phyloP scores from a whole-genome alignment of 192 early-diverging fungal genomes.

The Backusella luteola region DNA sequence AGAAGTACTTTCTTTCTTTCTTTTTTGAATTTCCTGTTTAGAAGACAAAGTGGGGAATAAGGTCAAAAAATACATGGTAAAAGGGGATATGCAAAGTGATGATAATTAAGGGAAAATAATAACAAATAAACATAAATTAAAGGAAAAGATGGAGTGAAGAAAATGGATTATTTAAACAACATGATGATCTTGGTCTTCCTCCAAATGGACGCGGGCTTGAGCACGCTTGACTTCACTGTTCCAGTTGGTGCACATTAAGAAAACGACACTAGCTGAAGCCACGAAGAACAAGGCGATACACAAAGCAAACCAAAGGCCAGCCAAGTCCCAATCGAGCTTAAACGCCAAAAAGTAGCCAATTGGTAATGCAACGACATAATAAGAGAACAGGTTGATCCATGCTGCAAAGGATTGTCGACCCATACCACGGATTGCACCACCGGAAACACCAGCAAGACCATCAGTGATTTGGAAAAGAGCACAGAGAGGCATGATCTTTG shows the following conservation, averaged over 20 bases:
- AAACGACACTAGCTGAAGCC: conserved; percentile 8
- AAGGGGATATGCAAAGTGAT: neutral
- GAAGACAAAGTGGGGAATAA: neutral
- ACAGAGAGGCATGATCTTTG: conserved; percentile 73
- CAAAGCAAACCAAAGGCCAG: conserved; percentile 63
- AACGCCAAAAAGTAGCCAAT: conserved; percentile 60
- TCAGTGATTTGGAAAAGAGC: conserved; percentile 79
- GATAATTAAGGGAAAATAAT: neutral
- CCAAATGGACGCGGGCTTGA: conserved; percentile 18
- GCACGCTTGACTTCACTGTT: conserved; percentile 20
- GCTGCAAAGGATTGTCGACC: conserved; percentile 71
- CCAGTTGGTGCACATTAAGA: conserved; percentile 24
- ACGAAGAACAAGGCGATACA: conserved; percentile 41
- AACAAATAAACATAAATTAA: neutral
- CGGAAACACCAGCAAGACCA: conserved; percentile 57
- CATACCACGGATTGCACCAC: conserved; percentile 74
- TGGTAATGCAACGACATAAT: conserved; percentile 72
- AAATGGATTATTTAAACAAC: neutral
- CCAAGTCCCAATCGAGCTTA: conserved; percentile 48
- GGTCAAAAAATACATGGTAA: neutral
- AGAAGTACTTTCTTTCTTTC: neutral
- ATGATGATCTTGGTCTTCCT: conserved; percentile 6
- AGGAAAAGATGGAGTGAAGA: neutral
- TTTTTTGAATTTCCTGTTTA: neutral
- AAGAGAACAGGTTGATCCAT: conserved; percentile 54